A percentile compares a stretch with the other conserved stretches of the same genome.
phyloP scores from a whole-genome alignment of 768 basidiomycete species.

The Lactarius sp. region DNA sequence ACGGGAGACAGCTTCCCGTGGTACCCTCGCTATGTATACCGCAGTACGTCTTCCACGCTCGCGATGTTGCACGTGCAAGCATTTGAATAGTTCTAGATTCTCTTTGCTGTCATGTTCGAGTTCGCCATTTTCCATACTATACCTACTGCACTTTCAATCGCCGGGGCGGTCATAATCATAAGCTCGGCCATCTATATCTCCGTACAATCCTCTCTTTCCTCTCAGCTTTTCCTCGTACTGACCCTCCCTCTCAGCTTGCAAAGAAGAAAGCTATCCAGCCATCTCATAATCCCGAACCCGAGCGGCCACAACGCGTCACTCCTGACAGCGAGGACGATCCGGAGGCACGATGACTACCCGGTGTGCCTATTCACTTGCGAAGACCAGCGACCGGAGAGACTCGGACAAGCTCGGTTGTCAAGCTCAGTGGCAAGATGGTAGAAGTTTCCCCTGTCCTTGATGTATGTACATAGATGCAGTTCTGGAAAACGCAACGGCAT shows the following conservation, averaged over 20 bases:
- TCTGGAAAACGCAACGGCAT: too few relatives aligned
- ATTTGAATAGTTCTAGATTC: slow-evolving; percentile 34
- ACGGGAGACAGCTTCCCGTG: slow-evolving; percentile 59
- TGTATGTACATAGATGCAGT: neutral
- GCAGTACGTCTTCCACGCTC: slow-evolving; percentile 36
- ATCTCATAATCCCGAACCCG: neutral
- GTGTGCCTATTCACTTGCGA: too few relatives aligned
- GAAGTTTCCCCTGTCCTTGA: neutral
- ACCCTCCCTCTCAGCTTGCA: neutral
- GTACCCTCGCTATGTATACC: slow-evolving; percentile 55
- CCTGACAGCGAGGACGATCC: neutral
- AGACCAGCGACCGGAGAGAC: neutral
- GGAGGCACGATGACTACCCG: neutral
- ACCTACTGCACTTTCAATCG: slow-evolving; percentile 53
- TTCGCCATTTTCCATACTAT: slow-evolving; percentile 55
- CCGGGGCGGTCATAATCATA: slow-evolving; percentile 64
- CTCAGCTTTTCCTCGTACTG: neutral
- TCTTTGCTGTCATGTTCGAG: slow-evolving; percentile 67
- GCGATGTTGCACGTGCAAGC: neutral
- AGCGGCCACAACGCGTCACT: neutral
- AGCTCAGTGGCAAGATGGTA: too few relatives aligned
- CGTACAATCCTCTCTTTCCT: slow-evolving; percentile 36
- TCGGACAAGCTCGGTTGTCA: neutral
- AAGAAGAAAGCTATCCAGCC: neutral
- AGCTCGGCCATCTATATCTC: slow-evolving; percentile 58